Percentiles rank a stretch among this genome's conserved stretches.
Evolutionary conservation across 495 filamentous ascomycete species (phyloP).

Genomic region (Hapsidospora chrysogenum): DNA sequence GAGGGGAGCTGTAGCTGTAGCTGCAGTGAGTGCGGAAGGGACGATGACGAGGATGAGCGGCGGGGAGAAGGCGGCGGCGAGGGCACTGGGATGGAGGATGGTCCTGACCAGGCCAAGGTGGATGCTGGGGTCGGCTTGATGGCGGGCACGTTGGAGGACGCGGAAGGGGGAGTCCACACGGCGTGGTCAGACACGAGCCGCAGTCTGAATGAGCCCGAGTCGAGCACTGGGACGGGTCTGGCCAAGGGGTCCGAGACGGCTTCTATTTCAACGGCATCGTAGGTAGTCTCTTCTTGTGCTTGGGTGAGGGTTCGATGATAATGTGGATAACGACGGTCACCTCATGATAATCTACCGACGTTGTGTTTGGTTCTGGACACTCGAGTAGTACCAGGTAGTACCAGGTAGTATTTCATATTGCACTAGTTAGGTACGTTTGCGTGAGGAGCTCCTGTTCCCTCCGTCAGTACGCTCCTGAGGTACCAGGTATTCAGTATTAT

Average conservation of each 20-base stretch:
- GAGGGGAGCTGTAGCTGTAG: slow-evolving; percentile 17
- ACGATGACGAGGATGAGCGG: neutral
- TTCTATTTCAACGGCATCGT: neutral
- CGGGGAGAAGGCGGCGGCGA: neutral
- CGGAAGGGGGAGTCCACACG: neutral
- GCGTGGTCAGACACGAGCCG: slow-evolving; percentile 3
- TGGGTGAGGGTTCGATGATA: too few relatives aligned
- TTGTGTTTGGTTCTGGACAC: too few relatives aligned
- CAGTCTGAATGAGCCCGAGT: neutral
- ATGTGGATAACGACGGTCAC: too few relatives aligned
- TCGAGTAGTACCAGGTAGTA: too few relatives aligned
- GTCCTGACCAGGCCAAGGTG: slow-evolving; percentile 1
- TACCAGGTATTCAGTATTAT: too few relatives aligned
- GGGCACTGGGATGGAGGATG: neutral
- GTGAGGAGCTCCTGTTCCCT: too few relatives aligned
- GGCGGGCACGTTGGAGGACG: neutral
- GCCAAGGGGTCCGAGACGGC: slow-evolving; percentile 3
- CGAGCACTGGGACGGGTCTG: slow-evolving; percentile 3
- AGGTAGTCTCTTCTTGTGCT: too few relatives aligned
- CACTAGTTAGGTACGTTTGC: too few relatives aligned
- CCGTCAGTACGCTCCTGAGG: too few relatives aligned
- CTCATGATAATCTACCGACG: too few relatives aligned
- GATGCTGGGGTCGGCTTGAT: slow-evolving; percentile 1
- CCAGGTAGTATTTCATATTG: too few relatives aligned
- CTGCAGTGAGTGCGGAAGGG: slow-evolving; percentile 15